Evolutionary conservation across 306 rosid species (phyloP), one percentile per base, ranked within the genome.

Genomic region (Prunus dulcis): DNA sequence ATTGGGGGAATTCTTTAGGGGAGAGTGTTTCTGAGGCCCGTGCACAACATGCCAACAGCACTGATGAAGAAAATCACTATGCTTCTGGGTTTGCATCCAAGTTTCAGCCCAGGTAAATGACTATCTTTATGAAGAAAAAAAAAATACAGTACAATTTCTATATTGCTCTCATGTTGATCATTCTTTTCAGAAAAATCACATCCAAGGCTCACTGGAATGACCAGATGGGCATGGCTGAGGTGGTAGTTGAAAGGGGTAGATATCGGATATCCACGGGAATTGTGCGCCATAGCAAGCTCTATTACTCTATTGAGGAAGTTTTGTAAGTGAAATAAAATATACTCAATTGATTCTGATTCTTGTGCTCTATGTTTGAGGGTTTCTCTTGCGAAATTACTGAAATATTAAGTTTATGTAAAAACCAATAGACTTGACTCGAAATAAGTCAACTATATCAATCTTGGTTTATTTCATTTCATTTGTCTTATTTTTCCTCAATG

Each of bases 191-290:
- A 86, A 80, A 67, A 0, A 80, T 67, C 62, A 75, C 82, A 75
- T 94, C 91, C 71, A 84, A 55, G 50, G 83, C 87, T 64, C 50
- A 70, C 27, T 95, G 98, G 98, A 71, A 84, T 66, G 86, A 85
- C 22, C 84, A 85, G 56, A 82, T 84, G 78, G 89, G 83, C 84
- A 85, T 92, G 96, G 88, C 93, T 9, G 88, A 95, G 76, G 82
- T 89, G 22, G 56, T 79, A 68, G 90, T 86, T 82, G 87, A 78
- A 49, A 90, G 76, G 84, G 96, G 98, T 2, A 81, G 84, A 67
- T 73, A 83, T 84, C 89, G 93, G 92, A 89, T 78, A 57, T 85
- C 96, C 57, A 86, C 94, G 41, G 97, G 93, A 73, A 84, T 89
- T 72, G 87, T 82, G 79, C 88, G 88, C 12, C n/a, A 65, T 30